Conservation (phyloP, 371 early-diverging fungal genomes). For the Lichtheimia corymbifera region DNA sequence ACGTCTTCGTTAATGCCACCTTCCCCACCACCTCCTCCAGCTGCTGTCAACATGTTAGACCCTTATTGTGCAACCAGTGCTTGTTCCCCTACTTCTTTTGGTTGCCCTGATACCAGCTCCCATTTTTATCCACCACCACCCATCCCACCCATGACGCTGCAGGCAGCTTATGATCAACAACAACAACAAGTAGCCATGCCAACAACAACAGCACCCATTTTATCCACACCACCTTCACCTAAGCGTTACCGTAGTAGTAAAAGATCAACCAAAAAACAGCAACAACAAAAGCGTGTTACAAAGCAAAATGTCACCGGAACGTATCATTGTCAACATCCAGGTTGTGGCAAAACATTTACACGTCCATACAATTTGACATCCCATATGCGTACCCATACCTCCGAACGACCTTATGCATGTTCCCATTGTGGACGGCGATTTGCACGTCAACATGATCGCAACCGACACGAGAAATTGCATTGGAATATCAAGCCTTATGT, state of each 20-base stretch:
- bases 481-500: slow-evolving; percentile 55
- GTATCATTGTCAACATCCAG: slow-evolving; percentile 34
- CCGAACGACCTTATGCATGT: slow-evolving; percentile 38
- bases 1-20: no score
- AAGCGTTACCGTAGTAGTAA: no score
- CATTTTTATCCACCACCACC: neutral
- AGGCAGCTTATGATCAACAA: neutral
- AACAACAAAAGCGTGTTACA: neutral
- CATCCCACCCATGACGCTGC: neutral
- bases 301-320: neutral
- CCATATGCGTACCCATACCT: slow-evolving; percentile 67
- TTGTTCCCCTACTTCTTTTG: no score
- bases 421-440: slow-evolving; percentile 49
- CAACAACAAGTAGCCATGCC: neutral
- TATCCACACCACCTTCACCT: no score
- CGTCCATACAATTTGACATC: slow-evolving; percentile 69
- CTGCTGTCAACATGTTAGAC: no score
- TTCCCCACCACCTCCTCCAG: no score
- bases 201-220: neutral
- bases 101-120: no score
- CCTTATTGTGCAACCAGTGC: no score
- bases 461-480: slow-evolving; percentile 59
- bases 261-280: neutral
- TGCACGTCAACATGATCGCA: slow-evolving; percentile 60
- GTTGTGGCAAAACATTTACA: slow-evolving; percentile 66